These are phyloP conservation scores for Globisporangium middletonii DNA, from an alignment of 352 stramenopile species.

Conservation along the genomic window DNA sequence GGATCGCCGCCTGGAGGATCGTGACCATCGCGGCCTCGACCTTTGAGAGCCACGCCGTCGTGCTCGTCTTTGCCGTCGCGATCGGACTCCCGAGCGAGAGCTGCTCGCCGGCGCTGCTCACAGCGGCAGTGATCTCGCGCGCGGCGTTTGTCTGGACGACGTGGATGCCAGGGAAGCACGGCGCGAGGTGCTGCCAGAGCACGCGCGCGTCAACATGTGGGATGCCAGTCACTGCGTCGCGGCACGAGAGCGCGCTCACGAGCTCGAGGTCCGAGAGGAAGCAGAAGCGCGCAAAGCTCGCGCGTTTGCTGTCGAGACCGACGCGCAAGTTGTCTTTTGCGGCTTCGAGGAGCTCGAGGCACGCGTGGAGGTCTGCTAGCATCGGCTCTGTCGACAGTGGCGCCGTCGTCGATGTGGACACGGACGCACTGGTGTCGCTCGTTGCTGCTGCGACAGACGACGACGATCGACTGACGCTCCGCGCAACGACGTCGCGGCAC, in stretches of 20 bases:
- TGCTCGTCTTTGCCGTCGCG: constrained; percentile 24
- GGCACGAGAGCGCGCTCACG: constrained; percentile 32
- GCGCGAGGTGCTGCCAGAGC: constrained; percentile 36
- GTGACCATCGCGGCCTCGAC: constrained; percentile 58
- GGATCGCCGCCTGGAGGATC: constrained; percentile 61
- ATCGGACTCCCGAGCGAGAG: constrained; percentile 58
- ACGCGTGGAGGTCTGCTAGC: constrained; percentile 30
- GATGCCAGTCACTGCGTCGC: constrained; percentile 3
- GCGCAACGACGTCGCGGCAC: constrained; percentile 30
- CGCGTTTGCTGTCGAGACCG: constrained; percentile 43
- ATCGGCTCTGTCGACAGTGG: constrained; percentile 6
- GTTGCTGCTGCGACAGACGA: not conserved
- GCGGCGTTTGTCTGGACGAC: constrained; percentile 35
- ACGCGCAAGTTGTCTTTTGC: constrained; percentile 33
- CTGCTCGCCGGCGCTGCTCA: constrained; percentile 44
- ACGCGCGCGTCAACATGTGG: constrained; percentile 12
- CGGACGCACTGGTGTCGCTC: not conserved
- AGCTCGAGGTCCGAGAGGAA: constrained; percentile 62
- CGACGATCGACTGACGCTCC: not conserved
- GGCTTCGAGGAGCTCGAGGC: constrained; percentile 36
- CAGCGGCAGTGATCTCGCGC: constrained; percentile 49
- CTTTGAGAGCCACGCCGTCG: constrained; percentile 48
- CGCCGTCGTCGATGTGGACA: not conserved
- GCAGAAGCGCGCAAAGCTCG: constrained; percentile 60
- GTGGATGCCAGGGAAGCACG: constrained; percentile 59